Evolutionary conservation across 257 asterid species (phyloP), one percentile per base, ranked within the genome.

Genomic region (Nicotiana noctiflora): DNA sequence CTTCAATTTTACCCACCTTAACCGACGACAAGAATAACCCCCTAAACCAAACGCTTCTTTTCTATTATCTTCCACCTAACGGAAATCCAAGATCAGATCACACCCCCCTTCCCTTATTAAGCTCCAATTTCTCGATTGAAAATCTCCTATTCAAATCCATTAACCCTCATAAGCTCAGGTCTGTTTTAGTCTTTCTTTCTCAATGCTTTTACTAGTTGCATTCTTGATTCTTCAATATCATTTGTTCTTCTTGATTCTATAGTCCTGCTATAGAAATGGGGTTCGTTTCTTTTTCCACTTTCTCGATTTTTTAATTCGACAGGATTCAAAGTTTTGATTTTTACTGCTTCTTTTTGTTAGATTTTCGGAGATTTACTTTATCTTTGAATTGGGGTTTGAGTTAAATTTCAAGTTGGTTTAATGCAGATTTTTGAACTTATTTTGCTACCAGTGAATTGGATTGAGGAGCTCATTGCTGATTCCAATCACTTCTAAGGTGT

Each of bases 1-100:
- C 77, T 72, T 72, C 77, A 9, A 49, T 74, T 74, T 74, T 49
- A 74, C 79, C 61, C 27, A 51, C 13, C 78, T 19, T 25, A 14
- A 25, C 79, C 8, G 44, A 4, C 40, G 7, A 70, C 14, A 46
- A 21, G 13, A 70, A 23, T 72, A 72, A 13, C 77, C 13, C 77
- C 72, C 4, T 68, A n/a, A 68, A 21, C 37, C 77, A 44, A 21
- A 19, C 23, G 8, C 13, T 72, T 49, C 27, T 8, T 3, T 49
- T 46, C 14, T 40, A 34, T 34, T 40, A 2, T 61, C 67, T 68
- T 68, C 29, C 14, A 44, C 57, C 13, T 23, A 13, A 70, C 49
- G 23, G 40, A 74, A 74, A 49, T 74, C 25, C 9, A 7, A 74
- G 62, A 74, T 74, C 62, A 74, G 62, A 56, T 25, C 1, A 25